Evolutionary conservation across 768 basidiomycete species (phyloP).

Genomic region (Tricholoma sp.): DNA sequence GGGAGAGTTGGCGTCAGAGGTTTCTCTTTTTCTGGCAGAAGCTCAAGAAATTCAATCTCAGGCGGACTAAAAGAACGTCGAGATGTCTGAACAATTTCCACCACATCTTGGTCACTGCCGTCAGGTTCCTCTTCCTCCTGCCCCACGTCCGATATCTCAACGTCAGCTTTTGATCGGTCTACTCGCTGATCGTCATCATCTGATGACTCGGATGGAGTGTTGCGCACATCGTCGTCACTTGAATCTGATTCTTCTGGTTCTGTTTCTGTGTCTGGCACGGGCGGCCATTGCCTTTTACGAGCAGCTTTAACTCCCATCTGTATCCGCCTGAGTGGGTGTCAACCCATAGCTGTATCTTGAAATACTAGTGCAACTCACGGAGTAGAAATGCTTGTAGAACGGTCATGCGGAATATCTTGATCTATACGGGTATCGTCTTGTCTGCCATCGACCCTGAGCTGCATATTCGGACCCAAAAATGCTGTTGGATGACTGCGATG

Average conservation of each 20-base stretch:
- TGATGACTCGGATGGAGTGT: slow-evolving; percentile 4
- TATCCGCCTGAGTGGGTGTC: neutral
- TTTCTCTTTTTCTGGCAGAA: slow-evolving; percentile 8
- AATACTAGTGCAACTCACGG: neutral
- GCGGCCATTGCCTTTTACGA: slow-evolving; percentile 18
- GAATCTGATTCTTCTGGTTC: slow-evolving; percentile 7
- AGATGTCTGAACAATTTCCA: slow-evolving; percentile 5
- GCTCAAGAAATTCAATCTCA: slow-evolving; percentile 15
- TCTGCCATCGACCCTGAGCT: slow-evolving; percentile 2
- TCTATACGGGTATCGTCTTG: slow-evolving; percentile 6
- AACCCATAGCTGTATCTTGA: neutral
- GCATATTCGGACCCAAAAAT: neutral
- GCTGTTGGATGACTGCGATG: neutral
- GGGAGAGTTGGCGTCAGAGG: neutral
- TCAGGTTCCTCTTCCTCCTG: neutral
- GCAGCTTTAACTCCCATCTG: slow-evolving; percentile 15
- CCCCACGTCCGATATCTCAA: neutral
- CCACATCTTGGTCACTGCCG: slow-evolving; percentile 5
- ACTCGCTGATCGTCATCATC: slow-evolving; percentile 3
- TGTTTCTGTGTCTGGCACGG: neutral
- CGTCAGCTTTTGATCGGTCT: slow-evolving; percentile 5
- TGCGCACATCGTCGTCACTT: slow-evolving; percentile 4
- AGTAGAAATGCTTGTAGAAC: neutral
- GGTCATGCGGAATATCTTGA: neutral
- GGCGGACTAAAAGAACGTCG: slow-evolving; percentile 10